Base-by-base conservation (phyloP, 208 protist species). In the Leptomonas pyrrhocoris region DNA sequence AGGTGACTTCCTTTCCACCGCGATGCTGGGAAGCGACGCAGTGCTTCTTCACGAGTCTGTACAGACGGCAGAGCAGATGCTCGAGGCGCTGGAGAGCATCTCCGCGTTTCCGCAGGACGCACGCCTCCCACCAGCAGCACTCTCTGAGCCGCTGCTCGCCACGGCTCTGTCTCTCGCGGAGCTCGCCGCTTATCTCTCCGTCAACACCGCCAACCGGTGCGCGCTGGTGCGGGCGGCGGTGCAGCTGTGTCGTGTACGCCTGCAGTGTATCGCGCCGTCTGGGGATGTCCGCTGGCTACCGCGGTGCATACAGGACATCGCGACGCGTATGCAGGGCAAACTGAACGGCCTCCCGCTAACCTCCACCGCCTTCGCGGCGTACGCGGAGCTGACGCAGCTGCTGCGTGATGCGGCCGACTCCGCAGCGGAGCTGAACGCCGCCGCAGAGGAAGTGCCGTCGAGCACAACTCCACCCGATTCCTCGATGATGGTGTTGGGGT, bases 61-160 rank as follows among this genome's bases (percentile, higher is more conserved):
- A 16, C 67, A 66, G 34, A 53, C 66, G 21, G 42, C 65, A 27
- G 59, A 19, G 13, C 21, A 16, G 64, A 28, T 76, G 34, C 38
- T 76, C 19, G 56, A 68, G 60, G 38, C 55, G 18, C 65, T 74
- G 4, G 65, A 21, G 30, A 30, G 38, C 40, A 49, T 71, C 18
- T 6, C 38, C 30, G 72, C 58, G 31, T 23, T 56, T 16, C 55
- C 45, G 2, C 25, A 36, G 7, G 46, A 69, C 16, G 55, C 45
- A 16, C 42, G 43, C 21, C 56, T 76, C 54, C 25, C 61, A 12
- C 61, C 11, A 11, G 53, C 30, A 2, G 51, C 71, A 1, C 55
- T 76, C n/a, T 25, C 36, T 6, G 34, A 49, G 9, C 43, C 71
- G 61, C 48, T 79, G 42, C 68, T 84, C 36, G 25, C 71, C 12